Base-by-base conservation (phyloP, 2,329 filamentous ascomycete genomes). In the Ascochyta lentis region DNA sequence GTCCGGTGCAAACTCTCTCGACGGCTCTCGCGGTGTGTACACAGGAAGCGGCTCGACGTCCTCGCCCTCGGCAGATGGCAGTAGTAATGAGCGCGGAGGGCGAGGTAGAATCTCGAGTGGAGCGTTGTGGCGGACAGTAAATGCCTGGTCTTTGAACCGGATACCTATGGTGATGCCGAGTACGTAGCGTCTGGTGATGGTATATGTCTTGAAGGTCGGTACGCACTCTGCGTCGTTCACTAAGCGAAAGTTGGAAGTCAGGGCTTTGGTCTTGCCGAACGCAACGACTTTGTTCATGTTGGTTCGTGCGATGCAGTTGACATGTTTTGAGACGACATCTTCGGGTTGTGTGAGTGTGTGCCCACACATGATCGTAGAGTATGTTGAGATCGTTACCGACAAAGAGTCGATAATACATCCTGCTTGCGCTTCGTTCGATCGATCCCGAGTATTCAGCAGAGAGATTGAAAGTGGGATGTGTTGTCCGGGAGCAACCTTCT, bases 141-240 rank as follows among this genome's bases (percentile, higher is more conserved):
- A 73, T 3, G 56, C 55, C 22, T 73, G 64, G n/a, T 56, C 58
- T 13, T 61, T 54, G 44, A 60, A 72, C 37, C 63, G 68, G 39
- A 75, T 59, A 31, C 67, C 69, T 4, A 75, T 58, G 3, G 59
- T 54, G 3, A 74, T 54, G 9, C 48, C 59, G 22, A 76, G 60
- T 6, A 56, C 59, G 50, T 76, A 75, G 1, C 65, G 61, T 2
- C 71, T 65, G 2, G 66, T 72, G 23, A 75, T 64, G 3, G 66
- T 70, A 49, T 73, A 75, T 1, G 73, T 73, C 31, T 66, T 73
- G 61, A 75, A 74, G 0, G 67, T 69, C 0, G 73, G 73, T 1
- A 74, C 64, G 44, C 71, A 73, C 49, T 75, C 70, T 7, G 52
- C 56, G 38, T 74, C 66, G 34, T 75, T 69, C 15, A 74, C 58